These are phyloP conservation scores for Notholithocarpus densiflorus DNA, from an alignment of 306 rosid species.

Conservation along the genomic window DNA sequence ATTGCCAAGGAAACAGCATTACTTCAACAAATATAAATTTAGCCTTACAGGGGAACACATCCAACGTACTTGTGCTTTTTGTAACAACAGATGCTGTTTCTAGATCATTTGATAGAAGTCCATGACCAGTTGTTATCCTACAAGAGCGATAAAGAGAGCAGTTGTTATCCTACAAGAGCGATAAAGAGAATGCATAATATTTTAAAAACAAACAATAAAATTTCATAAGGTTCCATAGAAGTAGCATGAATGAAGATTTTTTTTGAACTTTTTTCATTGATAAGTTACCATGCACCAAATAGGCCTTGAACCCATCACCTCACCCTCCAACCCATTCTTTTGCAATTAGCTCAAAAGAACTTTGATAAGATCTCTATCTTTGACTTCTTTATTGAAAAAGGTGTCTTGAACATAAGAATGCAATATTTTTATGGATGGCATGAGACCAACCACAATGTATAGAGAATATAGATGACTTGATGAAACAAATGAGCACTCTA, in stretches of 20 bases:
- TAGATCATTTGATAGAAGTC: conserved; percentile 41
- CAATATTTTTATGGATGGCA: neutral
- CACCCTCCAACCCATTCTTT: neutral
- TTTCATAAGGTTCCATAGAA: neutral
- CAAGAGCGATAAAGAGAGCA: conserved; percentile 31
- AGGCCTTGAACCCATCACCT: neutral
- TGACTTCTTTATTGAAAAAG: neutral
- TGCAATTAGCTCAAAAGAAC: neutral
- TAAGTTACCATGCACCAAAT: neutral
- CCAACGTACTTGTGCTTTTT: conserved; percentile 34
- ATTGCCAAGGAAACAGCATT: conserved; percentile 12
- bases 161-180: conserved; percentile 52
- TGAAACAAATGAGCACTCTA: neutral
- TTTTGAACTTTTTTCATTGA: neutral
- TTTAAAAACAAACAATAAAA: conserved; percentile 18
- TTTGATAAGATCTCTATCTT: neutral
- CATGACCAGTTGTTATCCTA: conserved; percentile 55
- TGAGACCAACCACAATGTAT: conserved; percentile 14
- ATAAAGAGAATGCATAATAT: conserved; percentile 25
- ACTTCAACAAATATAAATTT: conserved; percentile 19
- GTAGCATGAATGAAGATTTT: conserved; percentile 6
- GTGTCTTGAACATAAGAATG: neutral
- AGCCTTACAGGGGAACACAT: conserved; percentile 40
- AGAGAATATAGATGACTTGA: neutral
- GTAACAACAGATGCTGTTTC: conserved; percentile 46